Base-by-base conservation (phyloP, 345 rosid genomes). In the Eucalyptus guilfoylei region DNA sequence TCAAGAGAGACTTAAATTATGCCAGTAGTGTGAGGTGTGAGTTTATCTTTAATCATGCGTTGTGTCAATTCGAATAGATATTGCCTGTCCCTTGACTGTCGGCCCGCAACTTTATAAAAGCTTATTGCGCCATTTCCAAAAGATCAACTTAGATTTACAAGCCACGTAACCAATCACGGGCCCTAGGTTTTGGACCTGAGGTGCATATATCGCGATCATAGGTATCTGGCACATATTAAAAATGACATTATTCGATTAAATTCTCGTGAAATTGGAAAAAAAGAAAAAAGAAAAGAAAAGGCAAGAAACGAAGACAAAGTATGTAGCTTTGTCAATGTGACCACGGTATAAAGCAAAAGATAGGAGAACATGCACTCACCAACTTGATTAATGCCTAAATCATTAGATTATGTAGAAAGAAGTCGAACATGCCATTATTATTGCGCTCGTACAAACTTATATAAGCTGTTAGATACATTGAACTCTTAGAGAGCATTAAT, bases 381-480 rank as follows among this genome's bases (percentile, higher is more conserved):
- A 23, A 23, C 30, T 76, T 76, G 24, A 21, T 40, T 21, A 76
- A 76, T 76, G 42, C 83, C 83, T 37, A 76, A 76, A 76, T 40
- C 85, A 76, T 21, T 76, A 37, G 85, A 40, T 76, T 76, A 37
- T 76, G 30, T 13, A 76, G 30, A 76, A 76, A 76, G 85, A 76
- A 40, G 47, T 76, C 16, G 85, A 76, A 76, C 85, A 76, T 76
- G 85, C 28, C 85, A 40, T 76, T 87, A 62, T 40, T 60, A 87
- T 86, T 86, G 21, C 87, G 48, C 60, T 52, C 58, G 60, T 55
- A 83, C 21, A 15, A 45, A 23, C 54, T 76, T 50, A 85, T 50
- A 85, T 67, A 88, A 67, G 85, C 45, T 58, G 88, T 83, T 91
- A 69, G 93, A 92, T 94, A 60, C 96, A 92, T 89, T 94, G 95